Evolutionary conservation across 306 rosid genomes (phyloP).

Genomic region (Castanea sativa): DNA sequence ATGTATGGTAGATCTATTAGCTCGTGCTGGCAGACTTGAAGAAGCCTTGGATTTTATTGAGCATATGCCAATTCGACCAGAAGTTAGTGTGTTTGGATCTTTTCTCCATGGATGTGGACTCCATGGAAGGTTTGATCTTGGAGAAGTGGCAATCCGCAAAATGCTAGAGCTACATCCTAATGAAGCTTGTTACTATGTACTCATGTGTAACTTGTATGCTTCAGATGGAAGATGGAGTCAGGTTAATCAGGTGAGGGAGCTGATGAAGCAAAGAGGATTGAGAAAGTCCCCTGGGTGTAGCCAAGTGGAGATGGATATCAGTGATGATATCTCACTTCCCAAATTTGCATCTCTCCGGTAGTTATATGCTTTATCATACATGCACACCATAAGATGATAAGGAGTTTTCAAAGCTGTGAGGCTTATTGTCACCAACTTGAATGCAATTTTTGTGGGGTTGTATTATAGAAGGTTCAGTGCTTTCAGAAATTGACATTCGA

Average conservation of each 20-base stretch:
- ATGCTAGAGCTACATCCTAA: slow-evolving; percentile 67
- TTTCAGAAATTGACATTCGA: background rate
- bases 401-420: background rate
- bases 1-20: slow-evolving; percentile 69
- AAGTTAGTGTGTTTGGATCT: slow-evolving; percentile 66
- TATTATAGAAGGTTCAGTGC: background rate
- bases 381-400: background rate
- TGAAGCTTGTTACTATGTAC: slow-evolving; percentile 72
- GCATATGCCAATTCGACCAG: slow-evolving; percentile 56
- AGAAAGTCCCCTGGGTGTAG: slow-evolving; percentile 64
- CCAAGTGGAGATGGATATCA: slow-evolving; percentile 51
- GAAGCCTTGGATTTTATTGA: slow-evolving; percentile 67
- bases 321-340: slow-evolving; percentile 10
- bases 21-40: slow-evolving; percentile 68
- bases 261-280: slow-evolving; percentile 62
- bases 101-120: slow-evolving; percentile 88
- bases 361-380: background rate
- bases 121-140: slow-evolving; percentile 72
- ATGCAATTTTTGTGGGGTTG: background rate
- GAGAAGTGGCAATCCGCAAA: slow-evolving; percentile 54
- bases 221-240: slow-evolving; percentile 83
- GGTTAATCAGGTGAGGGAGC: slow-evolving; percentile 65
- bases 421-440: background rate
- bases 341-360: slow-evolving; percentile 32
- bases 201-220: slow-evolving; percentile 70